Evolutionary conservation across 805 yeast species (phyloP), one percentile per base, ranked within the genome.

Genomic region (Pichia pseudocactophila): DNA sequence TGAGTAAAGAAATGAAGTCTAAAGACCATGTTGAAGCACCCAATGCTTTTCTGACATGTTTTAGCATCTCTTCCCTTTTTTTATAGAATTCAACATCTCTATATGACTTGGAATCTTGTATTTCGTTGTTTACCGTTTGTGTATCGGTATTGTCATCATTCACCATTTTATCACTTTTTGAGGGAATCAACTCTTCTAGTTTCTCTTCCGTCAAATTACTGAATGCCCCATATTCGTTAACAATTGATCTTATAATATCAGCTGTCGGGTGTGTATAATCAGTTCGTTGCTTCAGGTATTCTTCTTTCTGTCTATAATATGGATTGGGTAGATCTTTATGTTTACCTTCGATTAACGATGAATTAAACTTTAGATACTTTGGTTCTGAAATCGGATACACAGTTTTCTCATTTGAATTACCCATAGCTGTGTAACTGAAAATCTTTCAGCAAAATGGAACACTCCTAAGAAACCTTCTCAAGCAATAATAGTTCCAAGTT

Each of bases 11-110:
- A 1, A 90, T 81, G 49, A 89, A 84, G 56, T 90, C 98, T 44
- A 89, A 65, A 1, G 95, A 80, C 31, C 92, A 62, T 0, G 96
- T 88, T 0, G 95, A 79, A 56, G 92, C 97, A 57, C 90, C 92
- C 51, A 85, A 66, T 2, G 97, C 95, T 0, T 76, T 60, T 41
- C 75, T 71, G 26, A 83, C 68, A 34, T 69, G 65, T 15, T 64
- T 67, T 13, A 79, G 51, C 34, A 81, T 68, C 44, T 77, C 76
- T n/a, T 63, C 56, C 54, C 78, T 78, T 15, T 74, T 68, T 35
- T 65, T 66, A 37, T 65, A 60, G 51, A 79, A 78, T 9, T 65
- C 64, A 36, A 67, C 72, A 56, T 25, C 35, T 10, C n/a, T 44
- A 22, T 6, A 8, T 5, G 25, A 22, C 8, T 22, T 22, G 7